A percentile compares a stretch with the other conserved stretches of the same genome.
Evolutionary conservation across 352 stramenopile species (phyloP).

Genomic region (Bremia lactucae): DNA sequence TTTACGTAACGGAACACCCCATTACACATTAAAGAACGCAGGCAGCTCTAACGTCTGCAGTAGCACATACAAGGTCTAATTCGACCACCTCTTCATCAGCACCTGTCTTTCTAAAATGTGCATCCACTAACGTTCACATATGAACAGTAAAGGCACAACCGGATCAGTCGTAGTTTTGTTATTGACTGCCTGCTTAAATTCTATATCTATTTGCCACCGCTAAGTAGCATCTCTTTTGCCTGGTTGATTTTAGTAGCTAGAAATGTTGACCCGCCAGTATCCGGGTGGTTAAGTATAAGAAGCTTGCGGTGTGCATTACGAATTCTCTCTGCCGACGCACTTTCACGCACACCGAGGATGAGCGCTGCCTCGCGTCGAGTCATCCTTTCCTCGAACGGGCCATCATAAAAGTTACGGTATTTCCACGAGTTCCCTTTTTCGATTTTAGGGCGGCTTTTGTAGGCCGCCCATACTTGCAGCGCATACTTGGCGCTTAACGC

Average conservation of each 20-base stretch:
- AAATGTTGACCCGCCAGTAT: constrained; percentile 98
- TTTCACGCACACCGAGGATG: constrained; percentile 97
- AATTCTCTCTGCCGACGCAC: constrained; percentile 89
- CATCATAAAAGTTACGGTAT: constrained; percentile 90
- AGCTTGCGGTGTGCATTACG: constrained; percentile 97
- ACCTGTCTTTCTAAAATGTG: too few relatives aligned
- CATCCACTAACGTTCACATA: neutral
- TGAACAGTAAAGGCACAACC: constrained; percentile 2
- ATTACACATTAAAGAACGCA: too few relatives aligned
- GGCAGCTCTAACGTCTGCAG: too few relatives aligned
- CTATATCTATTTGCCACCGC: constrained; percentile 36
- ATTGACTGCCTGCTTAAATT: neutral
- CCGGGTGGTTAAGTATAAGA: constrained; percentile 98
- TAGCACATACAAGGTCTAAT: too few relatives aligned
- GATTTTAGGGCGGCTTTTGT: constrained; percentile 63
- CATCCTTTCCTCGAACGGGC: constrained; percentile 99
- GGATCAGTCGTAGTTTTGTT: constrained; percentile 5
- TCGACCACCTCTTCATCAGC: too few relatives aligned
- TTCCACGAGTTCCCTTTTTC: constrained; percentile 52
- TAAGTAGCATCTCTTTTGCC: constrained; percentile 95
- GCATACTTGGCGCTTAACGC: constrained; percentile 72
- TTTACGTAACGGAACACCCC: too few relatives aligned
- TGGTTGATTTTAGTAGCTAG: constrained; percentile 99
- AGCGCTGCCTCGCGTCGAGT: constrained; percentile 96
- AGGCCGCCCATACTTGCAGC: constrained; percentile 65